These are phyloP conservation scores for Lachancea lanzarotensis DNA, from an alignment of 805 yeast species.

Conservation along the genomic window DNA sequence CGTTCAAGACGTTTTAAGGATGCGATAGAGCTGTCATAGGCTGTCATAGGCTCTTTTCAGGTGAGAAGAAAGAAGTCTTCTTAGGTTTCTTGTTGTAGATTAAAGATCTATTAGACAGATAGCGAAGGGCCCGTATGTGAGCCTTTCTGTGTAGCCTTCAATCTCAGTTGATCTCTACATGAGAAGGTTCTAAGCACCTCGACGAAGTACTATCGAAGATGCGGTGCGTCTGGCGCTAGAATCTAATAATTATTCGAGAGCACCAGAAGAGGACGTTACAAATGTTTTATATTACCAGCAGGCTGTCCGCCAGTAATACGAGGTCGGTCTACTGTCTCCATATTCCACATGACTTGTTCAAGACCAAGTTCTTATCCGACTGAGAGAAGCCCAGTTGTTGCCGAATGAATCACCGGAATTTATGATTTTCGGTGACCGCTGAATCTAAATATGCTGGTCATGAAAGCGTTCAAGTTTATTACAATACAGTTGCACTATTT, in stretches of 20 bases:
- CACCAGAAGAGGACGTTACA: slow-evolving; percentile 47
- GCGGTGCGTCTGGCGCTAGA: slow-evolving; percentile 40
- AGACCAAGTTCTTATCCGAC: slow-evolving; percentile 41
- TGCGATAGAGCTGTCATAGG: no score
- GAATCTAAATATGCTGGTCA: slow-evolving; percentile 47
- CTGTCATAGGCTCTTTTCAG: no score
- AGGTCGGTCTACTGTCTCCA: slow-evolving; percentile 44
- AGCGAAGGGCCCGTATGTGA: no score
- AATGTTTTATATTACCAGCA: slow-evolving; percentile 51
- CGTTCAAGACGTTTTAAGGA: no score
- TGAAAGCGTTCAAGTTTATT: slow-evolving; percentile 44
- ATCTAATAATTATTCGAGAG: slow-evolving; percentile 28
- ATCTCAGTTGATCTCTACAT: no score
- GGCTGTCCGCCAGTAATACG: slow-evolving; percentile 47
- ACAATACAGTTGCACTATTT: slow-evolving; percentile 44
- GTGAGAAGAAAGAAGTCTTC: no score
- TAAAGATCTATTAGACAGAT: no score
- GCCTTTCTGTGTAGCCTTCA: no score
- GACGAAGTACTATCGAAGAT: slow-evolving; percentile 41
- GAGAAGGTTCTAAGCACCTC: no score
- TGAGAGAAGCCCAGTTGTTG: slow-evolving; percentile 41
- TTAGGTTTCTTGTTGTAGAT: no score
- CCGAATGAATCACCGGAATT: slow-evolving; percentile 47
- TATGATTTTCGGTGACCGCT: slow-evolving; percentile 51
- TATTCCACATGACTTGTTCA: slow-evolving; percentile 52